phyloP scores from a whole-genome alignment of 2,329 filamentous ascomycete species.

The Pleomassaria siparia region DNA sequence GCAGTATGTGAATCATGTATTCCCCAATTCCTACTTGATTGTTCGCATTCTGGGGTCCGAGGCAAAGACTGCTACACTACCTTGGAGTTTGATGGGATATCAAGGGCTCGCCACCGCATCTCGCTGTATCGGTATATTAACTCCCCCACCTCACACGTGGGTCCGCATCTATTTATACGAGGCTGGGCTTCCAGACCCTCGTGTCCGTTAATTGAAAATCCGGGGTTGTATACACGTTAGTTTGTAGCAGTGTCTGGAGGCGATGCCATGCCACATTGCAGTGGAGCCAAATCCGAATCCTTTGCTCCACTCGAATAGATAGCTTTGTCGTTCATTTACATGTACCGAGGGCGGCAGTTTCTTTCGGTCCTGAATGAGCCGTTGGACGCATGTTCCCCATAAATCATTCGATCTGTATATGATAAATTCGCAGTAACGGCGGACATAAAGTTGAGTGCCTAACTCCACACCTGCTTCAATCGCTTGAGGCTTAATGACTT shows the following conservation, averaged over 20 bases:
- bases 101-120: background rate
- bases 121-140: background rate
- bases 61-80: background rate
- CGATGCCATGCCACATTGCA: background rate
- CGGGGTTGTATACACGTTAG: background rate
- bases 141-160: slow-evolving; percentile 1
- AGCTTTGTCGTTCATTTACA: background rate
- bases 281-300: background rate
- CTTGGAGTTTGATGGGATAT: background rate
- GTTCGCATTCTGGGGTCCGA: background rate
- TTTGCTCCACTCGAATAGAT: background rate
- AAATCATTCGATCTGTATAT: too few species aligned
- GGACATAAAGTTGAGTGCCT: too few species aligned
- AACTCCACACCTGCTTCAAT: too few species aligned
- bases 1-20: background rate
- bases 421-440: too few species aligned
- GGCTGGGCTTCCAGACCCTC: background rate
- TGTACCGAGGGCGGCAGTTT: background rate
- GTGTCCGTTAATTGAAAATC: background rate
- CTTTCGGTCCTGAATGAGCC: background rate
- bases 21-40: background rate
- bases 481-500: too few species aligned
- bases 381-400: background rate
- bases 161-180: background rate
- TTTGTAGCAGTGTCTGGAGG: background rate